These are phyloP conservation scores for Fusarium aywerte DNA, from an alignment of 2,329 filamentous ascomycete genomes.

Conservation along the genomic window DNA sequence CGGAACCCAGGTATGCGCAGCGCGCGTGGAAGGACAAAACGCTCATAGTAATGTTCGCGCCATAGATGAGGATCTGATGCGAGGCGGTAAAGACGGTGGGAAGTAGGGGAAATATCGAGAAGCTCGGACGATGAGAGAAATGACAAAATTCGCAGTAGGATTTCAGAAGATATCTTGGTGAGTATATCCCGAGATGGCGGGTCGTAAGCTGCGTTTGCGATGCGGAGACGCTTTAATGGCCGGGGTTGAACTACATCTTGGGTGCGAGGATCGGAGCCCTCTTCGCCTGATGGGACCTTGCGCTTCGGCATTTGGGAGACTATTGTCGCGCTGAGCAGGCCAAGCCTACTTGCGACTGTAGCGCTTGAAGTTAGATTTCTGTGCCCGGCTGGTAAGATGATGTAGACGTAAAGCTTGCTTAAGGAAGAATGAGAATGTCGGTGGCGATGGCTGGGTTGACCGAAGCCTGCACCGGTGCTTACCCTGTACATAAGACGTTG, in stretches of 20 bases:
- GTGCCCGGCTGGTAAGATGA: not conserved
- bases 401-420: conserved; percentile 3
- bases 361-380: not conserved
- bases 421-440: conserved; percentile 37
- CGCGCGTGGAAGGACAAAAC: conserved; percentile 85
- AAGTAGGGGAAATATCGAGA: conserved; percentile 72
- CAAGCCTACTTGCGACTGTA: conserved; percentile 16
- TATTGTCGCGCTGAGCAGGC: conserved; percentile 19
- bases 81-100: conserved; percentile 77
- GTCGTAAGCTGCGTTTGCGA: conserved; percentile 14
- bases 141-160: conserved; percentile 85
- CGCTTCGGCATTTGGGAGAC: conserved; percentile 43
- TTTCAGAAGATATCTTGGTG: conserved; percentile 83
- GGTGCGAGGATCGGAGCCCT: conserved; percentile 2
- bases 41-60: conserved; percentile 87
- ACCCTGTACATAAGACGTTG: conserved; percentile 30
- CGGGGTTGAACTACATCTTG: conserved; percentile 10
- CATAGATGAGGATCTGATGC: conserved; percentile 87
- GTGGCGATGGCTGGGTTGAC: conserved; percentile 37
- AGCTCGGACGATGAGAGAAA: conserved; percentile 77
- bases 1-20: conserved; percentile 76
- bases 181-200: conserved; percentile 65
- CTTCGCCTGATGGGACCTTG: conserved; percentile 28
- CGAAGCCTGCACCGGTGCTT: conserved; percentile 16
- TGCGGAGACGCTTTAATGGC: conserved; percentile 41